A percentile compares a stretch with the other conserved stretches of the same genome.
Conservation (phyloP, 345 rosid genomes). For the Moricandia arvensis region DNA sequence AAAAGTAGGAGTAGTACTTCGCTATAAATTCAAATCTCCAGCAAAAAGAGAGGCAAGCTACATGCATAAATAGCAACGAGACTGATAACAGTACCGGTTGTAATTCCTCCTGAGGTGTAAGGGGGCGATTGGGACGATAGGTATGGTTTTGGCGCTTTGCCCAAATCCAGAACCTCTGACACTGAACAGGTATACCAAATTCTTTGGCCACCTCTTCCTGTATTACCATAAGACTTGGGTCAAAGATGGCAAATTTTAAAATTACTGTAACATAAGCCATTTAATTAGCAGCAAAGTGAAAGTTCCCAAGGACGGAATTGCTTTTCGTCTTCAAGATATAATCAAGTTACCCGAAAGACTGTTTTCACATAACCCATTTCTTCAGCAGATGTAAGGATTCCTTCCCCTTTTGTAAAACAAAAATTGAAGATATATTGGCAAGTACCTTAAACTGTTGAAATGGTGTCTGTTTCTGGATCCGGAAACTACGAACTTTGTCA, state of each 20-base stretch:
- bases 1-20: neutral
- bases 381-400: neutral
- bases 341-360: neutral
- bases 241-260: slow-evolving; percentile 5
- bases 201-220: slow-evolving; percentile 97
- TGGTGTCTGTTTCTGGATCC: slow-evolving; percentile 77
- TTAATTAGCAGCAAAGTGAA: neutral
- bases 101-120: slow-evolving; percentile 72
- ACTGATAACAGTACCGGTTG: slow-evolving; percentile 52
- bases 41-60: slow-evolving; percentile 10
- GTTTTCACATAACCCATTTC: slow-evolving; percentile 5
- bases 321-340: slow-evolving; percentile 5
- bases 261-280: slow-evolving; percentile 1
- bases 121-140: slow-evolving; percentile 82
- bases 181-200: slow-evolving; percentile 78
- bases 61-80: slow-evolving; percentile 8
- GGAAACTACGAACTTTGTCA: slow-evolving; percentile 89
- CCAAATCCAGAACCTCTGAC: slow-evolving; percentile 95
- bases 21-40: neutral
- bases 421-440: neutral
- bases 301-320: neutral
- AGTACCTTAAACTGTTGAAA: slow-evolving; percentile 82
- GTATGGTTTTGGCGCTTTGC: slow-evolving; percentile 96
- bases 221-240: slow-evolving; percentile 18
- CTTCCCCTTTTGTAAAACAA: neutral